Percentiles rank a stretch among this genome's conserved stretches.
These are phyloP conservation scores for Penicillium coprophilum DNA, from an alignment of 495 filamentous ascomycete species.

Conservation along the genomic window DNA sequence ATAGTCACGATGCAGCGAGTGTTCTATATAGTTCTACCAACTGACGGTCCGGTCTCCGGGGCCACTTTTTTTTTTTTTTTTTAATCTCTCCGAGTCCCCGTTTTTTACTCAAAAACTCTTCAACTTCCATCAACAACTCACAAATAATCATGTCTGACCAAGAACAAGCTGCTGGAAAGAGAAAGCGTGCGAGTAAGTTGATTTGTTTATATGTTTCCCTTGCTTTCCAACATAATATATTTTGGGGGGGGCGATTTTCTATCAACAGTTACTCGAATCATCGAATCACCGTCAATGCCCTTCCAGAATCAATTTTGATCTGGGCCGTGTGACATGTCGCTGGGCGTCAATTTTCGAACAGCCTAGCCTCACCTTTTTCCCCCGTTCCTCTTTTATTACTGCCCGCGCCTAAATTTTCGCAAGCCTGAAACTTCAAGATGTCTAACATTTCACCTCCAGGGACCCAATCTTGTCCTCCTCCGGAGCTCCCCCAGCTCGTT, in stretches of 20 bases:
- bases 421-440: constrained; percentile 11
- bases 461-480: constrained; percentile 93
- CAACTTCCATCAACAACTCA: constrained; percentile 6
- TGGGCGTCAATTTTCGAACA: constrained; percentile 8
- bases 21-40: background rate
- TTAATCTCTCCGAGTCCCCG: background rate
- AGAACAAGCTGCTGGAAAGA: constrained; percentile 46
- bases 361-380: background rate
- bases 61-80: too few relatives aligned
- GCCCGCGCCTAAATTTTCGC: constrained; percentile 1
- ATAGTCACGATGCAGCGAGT: too few relatives aligned
- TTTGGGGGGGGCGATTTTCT: too few relatives aligned
- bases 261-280: background rate
- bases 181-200: constrained; percentile 50
- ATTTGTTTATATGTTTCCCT: background rate
- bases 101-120: constrained; percentile 25
- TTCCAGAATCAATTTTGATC: background rate
- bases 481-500: constrained; percentile 82
- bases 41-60: background rate
- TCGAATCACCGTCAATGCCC: background rate
- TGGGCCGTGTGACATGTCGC: background rate
- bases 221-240: background rate
- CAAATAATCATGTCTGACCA: constrained; percentile 30
- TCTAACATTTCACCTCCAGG: constrained; percentile 45
- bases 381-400: constrained; percentile 1